Base-by-base conservation (phyloP, 495 filamentous ascomycete genomes). In the Niebla homalea region DNA sequence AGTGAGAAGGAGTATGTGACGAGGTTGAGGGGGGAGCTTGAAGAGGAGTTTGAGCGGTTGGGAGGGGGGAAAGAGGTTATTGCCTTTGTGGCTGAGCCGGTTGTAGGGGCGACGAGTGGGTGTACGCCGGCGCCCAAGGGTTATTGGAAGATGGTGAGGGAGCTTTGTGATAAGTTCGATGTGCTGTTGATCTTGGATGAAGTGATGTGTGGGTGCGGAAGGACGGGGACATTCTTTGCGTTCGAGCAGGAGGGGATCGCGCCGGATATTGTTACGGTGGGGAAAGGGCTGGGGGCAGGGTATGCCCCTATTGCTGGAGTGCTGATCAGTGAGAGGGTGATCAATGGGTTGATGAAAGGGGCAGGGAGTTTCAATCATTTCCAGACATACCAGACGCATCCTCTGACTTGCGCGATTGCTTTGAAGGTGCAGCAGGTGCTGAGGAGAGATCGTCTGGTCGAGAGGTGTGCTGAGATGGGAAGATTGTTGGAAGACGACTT, bases 131-230 rank as follows among this genome's bases (percentile, higher is more conserved):
- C 79, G 10, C 73, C 83, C 3, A 63, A 68, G 0, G 82, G 80
- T 0, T 89, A 87, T 52, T 72, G 86, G 48, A 62, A 64, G 36
- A 78, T 77, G 35, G 76, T 87, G 66, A 72, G 73, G 58, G 60
- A 63, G 4, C 57, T 89, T 4, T 87, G 83, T 58, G 64, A 77
- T 25, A 74, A 74, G 50, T 69, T 85, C 56, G 83, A 80, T 25
- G 79, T 77, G 0, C 71, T 88, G 2, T 67, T 86, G 23, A 80
- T 88, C 42, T 64, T 85, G 5, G 85, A 90, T 50, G 85, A 90
- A 52, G 75, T 87, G 32, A 89, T 90, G 84, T 78, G 81, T 57
- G 85, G 83, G 0, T 85, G 85, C 76, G 84, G 83, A 1, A 71
- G 81, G 7, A 75, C 71, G 15, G 83, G 83, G 0, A 83, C 77